A percentile compares a stretch with the other conserved stretches of the same genome.
Evolutionary conservation across 1,284 basidiomycete genomes (phyloP).

Genomic region (Tausonia pullulans): DNA sequence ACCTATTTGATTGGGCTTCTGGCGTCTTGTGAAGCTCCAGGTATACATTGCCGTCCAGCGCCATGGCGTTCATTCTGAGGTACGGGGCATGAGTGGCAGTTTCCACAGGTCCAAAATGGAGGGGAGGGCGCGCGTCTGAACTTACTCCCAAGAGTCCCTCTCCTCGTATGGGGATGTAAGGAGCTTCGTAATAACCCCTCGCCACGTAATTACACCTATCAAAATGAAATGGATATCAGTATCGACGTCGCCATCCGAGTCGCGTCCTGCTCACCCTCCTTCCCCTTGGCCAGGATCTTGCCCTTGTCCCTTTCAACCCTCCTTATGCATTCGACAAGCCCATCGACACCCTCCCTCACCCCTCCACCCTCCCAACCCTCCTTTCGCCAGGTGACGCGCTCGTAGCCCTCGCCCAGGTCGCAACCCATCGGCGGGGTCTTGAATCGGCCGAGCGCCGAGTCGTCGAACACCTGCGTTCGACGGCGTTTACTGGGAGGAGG

Average conservation of each 20-base stretch:
- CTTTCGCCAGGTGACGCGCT: background rate
- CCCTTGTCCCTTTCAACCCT: background rate
- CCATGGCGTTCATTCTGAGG: slow-evolving; percentile 10
- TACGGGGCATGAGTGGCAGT: background rate
- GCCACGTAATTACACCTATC: slow-evolving; percentile 6
- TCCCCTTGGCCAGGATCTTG: slow-evolving; percentile 1
- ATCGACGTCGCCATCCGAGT: background rate
- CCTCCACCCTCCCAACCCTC: background rate
- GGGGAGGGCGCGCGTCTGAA: background rate
- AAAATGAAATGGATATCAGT: background rate
- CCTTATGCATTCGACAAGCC: slow-evolving; percentile 30
- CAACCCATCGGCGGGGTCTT: background rate
- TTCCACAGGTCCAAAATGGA: background rate
- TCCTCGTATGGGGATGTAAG: slow-evolving; percentile 15
- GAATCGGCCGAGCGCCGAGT: background rate
- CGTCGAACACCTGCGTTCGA: slow-evolving; percentile 2
- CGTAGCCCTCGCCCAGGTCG: slow-evolving; percentile 2
- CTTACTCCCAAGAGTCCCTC: background rate
- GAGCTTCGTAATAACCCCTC: slow-evolving; percentile 13
- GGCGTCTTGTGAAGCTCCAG: slow-evolving; percentile 9
- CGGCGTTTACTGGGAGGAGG: background rate
- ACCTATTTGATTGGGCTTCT: background rate
- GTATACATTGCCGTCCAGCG: slow-evolving; percentile 5
- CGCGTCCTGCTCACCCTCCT: background rate
- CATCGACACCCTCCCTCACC: slow-evolving; percentile 27